Evolutionary conservation across 2,329 filamentous ascomycete species (phyloP).

Genomic region (Claviceps sp.): DNA sequence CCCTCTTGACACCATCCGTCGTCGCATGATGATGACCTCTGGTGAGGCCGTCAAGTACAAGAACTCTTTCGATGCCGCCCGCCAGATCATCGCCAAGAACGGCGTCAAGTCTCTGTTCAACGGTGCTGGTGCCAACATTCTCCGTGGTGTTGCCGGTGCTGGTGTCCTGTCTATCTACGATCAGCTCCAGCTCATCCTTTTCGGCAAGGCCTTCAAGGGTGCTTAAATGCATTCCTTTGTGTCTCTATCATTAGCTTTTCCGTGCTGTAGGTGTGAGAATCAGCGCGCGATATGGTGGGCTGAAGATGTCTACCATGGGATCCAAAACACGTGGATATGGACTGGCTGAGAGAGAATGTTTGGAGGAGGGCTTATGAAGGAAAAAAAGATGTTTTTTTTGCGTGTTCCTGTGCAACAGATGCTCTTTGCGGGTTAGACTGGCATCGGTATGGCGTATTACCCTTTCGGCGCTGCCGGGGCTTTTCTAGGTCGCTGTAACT

Average conservation of each 20-base stretch:
- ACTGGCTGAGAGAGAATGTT: slow-evolving; percentile 30
- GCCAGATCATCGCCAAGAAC: slow-evolving; percentile 95
- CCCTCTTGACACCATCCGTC: slow-evolving; percentile 99
- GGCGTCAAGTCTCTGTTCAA: slow-evolving; percentile 99
- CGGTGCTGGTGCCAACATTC: slow-evolving; percentile 99
- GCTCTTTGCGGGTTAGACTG: slow-evolving; percentile 34
- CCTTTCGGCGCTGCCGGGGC: slow-evolving; percentile 31
- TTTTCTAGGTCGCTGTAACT: slow-evolving; percentile 48
- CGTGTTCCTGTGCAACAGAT: slow-evolving; percentile 25
- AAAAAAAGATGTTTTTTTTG: slow-evolving; percentile 16
- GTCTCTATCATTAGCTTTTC: slow-evolving; percentile 28
- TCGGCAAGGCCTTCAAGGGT: slow-evolving; percentile 98
- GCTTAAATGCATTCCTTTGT: slow-evolving; percentile 26
- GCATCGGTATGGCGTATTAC: slow-evolving; percentile 35
- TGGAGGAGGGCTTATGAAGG: slow-evolving; percentile 22
- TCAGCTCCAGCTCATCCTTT: slow-evolving; percentile 96
- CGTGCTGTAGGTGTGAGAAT: slow-evolving; percentile 17
- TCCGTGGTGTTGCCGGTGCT: slow-evolving; percentile 99
- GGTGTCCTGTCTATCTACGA: slow-evolving; percentile 99
- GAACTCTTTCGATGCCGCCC: slow-evolving; percentile 85
- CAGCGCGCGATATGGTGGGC: slow-evolving; percentile 20
- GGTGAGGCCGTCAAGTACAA: slow-evolving; percentile 99
- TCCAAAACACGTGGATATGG: slow-evolving; percentile 30
- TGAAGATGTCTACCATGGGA: slow-evolving; percentile 26
- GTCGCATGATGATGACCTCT: slow-evolving; percentile 99